Percentiles rank a stretch among this genome's conserved stretches.
Conservation (phyloP, 805 yeast species). For the Candida nemodendra region DNA sequence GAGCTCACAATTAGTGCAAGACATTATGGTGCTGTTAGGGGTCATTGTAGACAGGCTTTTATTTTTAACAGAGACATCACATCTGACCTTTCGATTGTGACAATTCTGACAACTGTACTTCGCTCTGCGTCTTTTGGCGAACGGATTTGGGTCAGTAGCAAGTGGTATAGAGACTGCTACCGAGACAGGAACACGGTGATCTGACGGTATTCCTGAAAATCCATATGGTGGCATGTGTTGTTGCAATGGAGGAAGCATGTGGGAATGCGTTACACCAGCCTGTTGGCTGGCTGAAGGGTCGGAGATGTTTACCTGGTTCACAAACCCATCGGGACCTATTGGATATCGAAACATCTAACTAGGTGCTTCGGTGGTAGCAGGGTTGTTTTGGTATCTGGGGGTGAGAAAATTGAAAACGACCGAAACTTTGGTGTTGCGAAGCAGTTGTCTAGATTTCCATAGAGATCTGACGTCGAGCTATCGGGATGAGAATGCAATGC, state of each 20-base stretch:
- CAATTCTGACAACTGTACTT: slow-evolving; percentile 69
- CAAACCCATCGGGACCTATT: slow-evolving; percentile 1
- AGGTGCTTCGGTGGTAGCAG: too few species aligned
- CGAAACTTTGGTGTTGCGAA: too few species aligned
- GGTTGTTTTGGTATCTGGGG: too few species aligned
- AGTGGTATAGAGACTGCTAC: too few species aligned
- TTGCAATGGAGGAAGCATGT: not conserved
- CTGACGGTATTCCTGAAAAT: too few species aligned
- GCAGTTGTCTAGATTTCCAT: too few species aligned
- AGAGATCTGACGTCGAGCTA: too few species aligned
- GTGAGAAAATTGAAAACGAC: too few species aligned
- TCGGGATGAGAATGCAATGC: too few species aligned
- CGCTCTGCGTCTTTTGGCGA: slow-evolving; percentile 51
- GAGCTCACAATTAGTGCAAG: slow-evolving; percentile 17
- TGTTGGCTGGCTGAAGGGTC: not conserved
- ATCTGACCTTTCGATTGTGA: slow-evolving; percentile 68
- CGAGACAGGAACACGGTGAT: too few species aligned
- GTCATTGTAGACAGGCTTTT: slow-evolving; percentile 85
- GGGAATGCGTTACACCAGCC: not conserved
- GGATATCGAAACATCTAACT: slow-evolving; percentile 1
- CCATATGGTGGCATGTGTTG: too few species aligned
- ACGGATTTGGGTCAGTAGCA: not conserved
- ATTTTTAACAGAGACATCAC: slow-evolving; percentile 58
- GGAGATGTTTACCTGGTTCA: not conserved
- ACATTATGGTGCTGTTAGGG: slow-evolving; percentile 30